phyloP scores from a whole-genome alignment of 768 basidiomycete species.

The Lyophyllum decastes region DNA sequence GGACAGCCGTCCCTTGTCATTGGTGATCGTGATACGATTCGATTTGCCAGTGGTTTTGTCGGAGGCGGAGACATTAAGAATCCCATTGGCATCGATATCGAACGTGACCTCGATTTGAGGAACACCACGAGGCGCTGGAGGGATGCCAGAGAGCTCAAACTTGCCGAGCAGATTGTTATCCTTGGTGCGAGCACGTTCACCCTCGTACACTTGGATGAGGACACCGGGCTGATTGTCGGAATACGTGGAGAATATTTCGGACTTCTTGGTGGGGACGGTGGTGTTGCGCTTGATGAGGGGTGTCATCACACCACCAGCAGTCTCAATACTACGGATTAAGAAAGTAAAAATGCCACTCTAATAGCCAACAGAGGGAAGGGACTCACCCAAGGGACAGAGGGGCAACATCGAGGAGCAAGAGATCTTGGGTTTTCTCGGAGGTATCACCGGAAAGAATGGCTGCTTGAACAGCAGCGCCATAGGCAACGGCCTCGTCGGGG shows the following conservation, averaged over 20 bases:
- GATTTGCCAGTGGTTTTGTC: conserved; percentile 99
- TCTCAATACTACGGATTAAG: conserved; percentile 75
- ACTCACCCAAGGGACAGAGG: conserved; percentile 72
- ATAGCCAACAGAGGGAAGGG: conserved; percentile 23
- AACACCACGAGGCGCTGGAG: conserved; percentile 95
- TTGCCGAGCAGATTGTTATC: conserved; percentile 99
- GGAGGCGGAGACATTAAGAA: conserved; percentile 91
- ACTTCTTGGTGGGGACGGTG: conserved; percentile 97
- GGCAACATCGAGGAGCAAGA: conserved; percentile 92
- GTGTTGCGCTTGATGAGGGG: conserved; percentile 98
- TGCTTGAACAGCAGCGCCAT: conserved; percentile 98
- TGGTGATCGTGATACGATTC: conserved; percentile 90
- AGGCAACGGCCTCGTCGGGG: conserved; percentile 98
- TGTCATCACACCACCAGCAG: conserved; percentile 99
- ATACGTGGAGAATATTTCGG: conserved; percentile 98
- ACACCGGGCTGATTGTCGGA: conserved; percentile 99
- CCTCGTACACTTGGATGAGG: conserved; percentile 97
- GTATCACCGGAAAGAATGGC: conserved; percentile 98
- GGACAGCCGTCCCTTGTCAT: conserved; percentile 95
- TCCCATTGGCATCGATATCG: conserved; percentile 97
- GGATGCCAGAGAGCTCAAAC: conserved; percentile 96
- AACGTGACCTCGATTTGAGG: conserved; percentile 98
- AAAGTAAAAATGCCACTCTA: conserved; percentile 11
- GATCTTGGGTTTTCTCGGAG: conserved; percentile 96
- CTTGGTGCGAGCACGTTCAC: conserved; percentile 97